Evolutionary conservation across 208 protist species (phyloP).

Genomic region (Crithidia brevicula): DNA sequence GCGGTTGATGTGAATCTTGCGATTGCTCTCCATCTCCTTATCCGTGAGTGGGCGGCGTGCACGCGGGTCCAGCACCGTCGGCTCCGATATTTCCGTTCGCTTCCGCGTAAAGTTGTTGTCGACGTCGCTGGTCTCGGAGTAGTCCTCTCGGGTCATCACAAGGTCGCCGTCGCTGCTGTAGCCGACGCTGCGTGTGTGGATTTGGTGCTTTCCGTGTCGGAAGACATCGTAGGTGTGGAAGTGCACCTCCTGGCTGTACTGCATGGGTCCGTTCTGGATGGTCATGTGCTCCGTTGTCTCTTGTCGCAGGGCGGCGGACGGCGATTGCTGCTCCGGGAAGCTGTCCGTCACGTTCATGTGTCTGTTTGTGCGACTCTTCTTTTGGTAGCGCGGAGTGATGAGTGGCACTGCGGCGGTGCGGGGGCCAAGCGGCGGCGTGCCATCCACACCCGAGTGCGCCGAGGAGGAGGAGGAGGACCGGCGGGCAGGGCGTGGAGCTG

Average conservation of each 20-base stretch:
- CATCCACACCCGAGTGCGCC: slow-evolving; percentile 5
- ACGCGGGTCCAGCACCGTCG: slow-evolving; percentile 77
- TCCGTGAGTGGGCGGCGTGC: slow-evolving; percentile 75
- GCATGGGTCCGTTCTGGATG: slow-evolving; percentile 59
- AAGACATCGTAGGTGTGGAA: slow-evolving; percentile 91
- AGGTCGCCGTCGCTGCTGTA: slow-evolving; percentile 90
- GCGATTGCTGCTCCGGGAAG: slow-evolving; percentile 39
- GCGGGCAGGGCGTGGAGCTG: background rate
- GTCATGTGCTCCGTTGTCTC: slow-evolving; percentile 72
- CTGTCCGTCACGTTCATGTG: slow-evolving; percentile 76
- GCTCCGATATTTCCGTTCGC: slow-evolving; percentile 57
- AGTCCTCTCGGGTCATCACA: slow-evolving; percentile 76
- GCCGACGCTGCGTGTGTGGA: slow-evolving; percentile 78
- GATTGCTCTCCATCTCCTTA: slow-evolving; percentile 42
- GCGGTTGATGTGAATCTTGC: slow-evolving; percentile 52
- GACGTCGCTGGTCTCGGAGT: slow-evolving; percentile 80
- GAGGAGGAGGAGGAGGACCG: slow-evolving; percentile 24
- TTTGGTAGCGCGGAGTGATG: slow-evolving; percentile 81
- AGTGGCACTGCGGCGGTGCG: slow-evolving; percentile 64
- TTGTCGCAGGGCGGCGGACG: slow-evolving; percentile 51
- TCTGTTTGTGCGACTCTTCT: slow-evolving; percentile 58
- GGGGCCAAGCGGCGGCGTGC: slow-evolving; percentile 41
- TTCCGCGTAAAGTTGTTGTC: slow-evolving; percentile 61
- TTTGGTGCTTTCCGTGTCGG: slow-evolving; percentile 73
- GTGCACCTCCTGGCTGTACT: slow-evolving; percentile 73